phyloP scores from a whole-genome alignment of 1,284 basidiomycete species.

The Coriolopsis trogii region DNA sequence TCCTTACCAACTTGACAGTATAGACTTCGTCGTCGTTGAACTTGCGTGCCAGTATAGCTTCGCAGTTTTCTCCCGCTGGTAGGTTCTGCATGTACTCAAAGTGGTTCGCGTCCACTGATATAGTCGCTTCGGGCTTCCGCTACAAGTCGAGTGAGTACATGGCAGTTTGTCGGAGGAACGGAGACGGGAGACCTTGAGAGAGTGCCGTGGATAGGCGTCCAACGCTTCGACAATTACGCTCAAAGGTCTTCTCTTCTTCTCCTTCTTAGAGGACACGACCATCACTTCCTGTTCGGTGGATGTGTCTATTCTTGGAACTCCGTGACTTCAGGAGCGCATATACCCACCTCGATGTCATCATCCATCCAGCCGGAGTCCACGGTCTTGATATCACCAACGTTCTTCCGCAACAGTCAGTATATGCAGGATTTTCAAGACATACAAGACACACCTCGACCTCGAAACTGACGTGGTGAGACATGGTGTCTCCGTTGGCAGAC shows the following conservation, averaged over 20 bases:
- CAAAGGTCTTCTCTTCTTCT: constrained; percentile 18
- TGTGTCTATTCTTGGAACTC: not conserved
- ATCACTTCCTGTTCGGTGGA: constrained; percentile 22
- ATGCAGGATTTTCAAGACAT: too few relatives aligned
- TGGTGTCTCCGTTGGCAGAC: not conserved
- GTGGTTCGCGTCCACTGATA: constrained; percentile 16
- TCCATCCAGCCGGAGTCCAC: constrained; percentile 34
- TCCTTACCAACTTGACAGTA: constrained; percentile 66
- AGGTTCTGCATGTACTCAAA: constrained; percentile 25
- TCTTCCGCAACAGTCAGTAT: constrained; percentile 2
- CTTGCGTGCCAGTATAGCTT: constrained; percentile 23
- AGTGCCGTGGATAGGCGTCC: constrained; percentile 5
- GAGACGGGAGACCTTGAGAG: too few relatives aligned
- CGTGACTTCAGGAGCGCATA: not conserved
- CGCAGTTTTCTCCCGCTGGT: constrained; percentile 1
- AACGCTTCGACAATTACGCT: constrained; percentile 21
- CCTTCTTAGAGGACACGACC: constrained; percentile 28
- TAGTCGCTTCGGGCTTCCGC: not conserved
- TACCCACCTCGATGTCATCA: constrained; percentile 35
- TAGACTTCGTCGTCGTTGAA: constrained; percentile 40
- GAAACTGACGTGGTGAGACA: constrained; percentile 19
- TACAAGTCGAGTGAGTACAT: not conserved
- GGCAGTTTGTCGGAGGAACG: too few relatives aligned
- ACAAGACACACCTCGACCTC: constrained; percentile 22
- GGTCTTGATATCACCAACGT: constrained; percentile 20